phyloP scores from a whole-genome alignment of 352 stramenopile species.

The Sclerospora graminicola region DNA sequence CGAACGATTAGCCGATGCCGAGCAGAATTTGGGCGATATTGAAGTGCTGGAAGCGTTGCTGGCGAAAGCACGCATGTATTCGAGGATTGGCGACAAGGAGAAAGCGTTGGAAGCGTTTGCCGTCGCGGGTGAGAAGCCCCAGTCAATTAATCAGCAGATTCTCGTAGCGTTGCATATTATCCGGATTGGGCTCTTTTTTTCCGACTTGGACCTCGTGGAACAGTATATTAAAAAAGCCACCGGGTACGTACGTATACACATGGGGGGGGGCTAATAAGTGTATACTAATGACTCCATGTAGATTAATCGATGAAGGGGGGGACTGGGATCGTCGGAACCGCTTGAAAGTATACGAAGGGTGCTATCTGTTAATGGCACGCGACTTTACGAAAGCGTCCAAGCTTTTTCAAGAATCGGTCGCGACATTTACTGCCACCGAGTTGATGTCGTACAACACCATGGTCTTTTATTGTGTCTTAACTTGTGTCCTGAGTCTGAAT shows the following conservation, averaged over 20 bases:
- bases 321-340: constrained; percentile 99
- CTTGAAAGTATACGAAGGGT: constrained; percentile 96
- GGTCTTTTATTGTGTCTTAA: constrained; percentile 96
- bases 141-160: constrained; percentile 96
- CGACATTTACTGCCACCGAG: constrained; percentile 97
- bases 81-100: constrained; percentile 89
- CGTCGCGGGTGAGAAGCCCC: constrained; percentile 88
- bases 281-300: constrained; percentile 16
- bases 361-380: constrained; percentile 88
- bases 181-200: constrained; percentile 83
- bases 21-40: constrained; percentile 95
- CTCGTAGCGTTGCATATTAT: constrained; percentile 93
- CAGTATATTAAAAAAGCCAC: constrained; percentile 85
- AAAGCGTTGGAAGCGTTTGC: constrained; percentile 87
- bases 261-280: not conserved
- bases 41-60: constrained; percentile 95
- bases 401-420: constrained; percentile 94
- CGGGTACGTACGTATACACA: constrained; percentile 22
- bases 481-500: constrained; percentile 90
- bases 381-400: constrained; percentile 91
- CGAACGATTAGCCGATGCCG: constrained; percentile 85
- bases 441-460: constrained; percentile 96
- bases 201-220: constrained; percentile 76
- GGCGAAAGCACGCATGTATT: constrained; percentile 89
- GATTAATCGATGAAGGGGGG: constrained; percentile 89